phyloP scores from a whole-genome alignment of 805 yeast species.

The Diddensiella santjacobensis region DNA sequence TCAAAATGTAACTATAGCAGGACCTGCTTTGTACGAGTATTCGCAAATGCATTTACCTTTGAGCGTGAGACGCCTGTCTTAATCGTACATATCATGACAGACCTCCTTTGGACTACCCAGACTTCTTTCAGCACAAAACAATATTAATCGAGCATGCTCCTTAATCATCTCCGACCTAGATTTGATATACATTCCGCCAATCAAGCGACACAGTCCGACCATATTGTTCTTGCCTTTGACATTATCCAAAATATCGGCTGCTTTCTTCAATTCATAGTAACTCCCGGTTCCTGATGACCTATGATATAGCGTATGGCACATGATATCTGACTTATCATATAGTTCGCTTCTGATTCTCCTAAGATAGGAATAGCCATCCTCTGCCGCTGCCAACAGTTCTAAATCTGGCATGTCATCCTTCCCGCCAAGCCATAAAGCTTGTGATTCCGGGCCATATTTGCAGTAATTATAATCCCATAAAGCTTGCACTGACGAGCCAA shows the following conservation, averaged over 20 bases:
- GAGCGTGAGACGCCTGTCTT: too few relatives aligned
- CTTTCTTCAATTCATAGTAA: not conserved
- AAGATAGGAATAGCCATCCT: not conserved
- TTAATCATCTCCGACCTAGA: not conserved
- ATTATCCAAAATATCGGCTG: not conserved
- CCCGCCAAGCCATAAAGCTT: not conserved
- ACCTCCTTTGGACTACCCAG: not conserved
- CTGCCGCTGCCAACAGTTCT: constrained; percentile 1
- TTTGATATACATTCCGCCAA: not conserved
- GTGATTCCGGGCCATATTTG: not conserved
- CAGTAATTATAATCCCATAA: not conserved
- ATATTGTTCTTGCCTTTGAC: not conserved
- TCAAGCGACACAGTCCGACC: not conserved
- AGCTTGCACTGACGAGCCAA: not conserved
- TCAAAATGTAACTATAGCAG: too few relatives aligned
- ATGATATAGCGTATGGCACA: not conserved
- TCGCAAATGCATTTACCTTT: too few relatives aligned
- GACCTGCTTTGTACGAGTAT: too few relatives aligned
- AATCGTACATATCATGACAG: not conserved
- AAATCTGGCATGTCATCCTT: not conserved
- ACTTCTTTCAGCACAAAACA: not conserved
- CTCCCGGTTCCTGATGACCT: not conserved
- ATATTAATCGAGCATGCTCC: not conserved
- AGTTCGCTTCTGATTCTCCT: not conserved
- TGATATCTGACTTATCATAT: not conserved